A percentile compares a stretch with the other conserved stretches of the same genome.
These are phyloP conservation scores for Colletotrichum sp. DNA, from an alignment of 2,329 filamentous ascomycete species.

Conservation along the genomic window DNA sequence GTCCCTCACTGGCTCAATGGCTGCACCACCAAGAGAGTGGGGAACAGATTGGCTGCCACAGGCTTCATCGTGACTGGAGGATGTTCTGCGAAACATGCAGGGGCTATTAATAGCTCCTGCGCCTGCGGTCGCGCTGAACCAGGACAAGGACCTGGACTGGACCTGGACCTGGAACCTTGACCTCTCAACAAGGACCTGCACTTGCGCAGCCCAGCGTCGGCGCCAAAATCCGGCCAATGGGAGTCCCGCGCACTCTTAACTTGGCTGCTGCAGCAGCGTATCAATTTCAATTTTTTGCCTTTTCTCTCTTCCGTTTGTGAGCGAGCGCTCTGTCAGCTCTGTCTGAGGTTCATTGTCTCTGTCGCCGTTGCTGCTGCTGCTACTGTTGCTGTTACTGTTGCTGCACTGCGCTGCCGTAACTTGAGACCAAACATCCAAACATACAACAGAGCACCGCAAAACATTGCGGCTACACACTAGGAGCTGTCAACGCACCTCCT, in stretches of 20 bases:
- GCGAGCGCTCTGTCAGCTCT: not conserved
- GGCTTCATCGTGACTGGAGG: conserved; percentile 18
- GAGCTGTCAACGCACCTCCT: not conserved
- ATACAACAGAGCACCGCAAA: not conserved
- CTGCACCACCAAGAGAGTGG: not conserved
- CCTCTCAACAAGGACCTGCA: not conserved
- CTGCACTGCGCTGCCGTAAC: not conserved
- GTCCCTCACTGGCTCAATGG: not conserved
- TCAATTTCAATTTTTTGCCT: not conserved
- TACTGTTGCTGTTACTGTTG: not conserved
- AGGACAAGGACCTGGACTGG: not conserved
- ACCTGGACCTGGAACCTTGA: not conserved
- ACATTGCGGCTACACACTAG: not conserved
- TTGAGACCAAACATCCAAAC: not conserved
- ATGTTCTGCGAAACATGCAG: conserved; percentile 18
- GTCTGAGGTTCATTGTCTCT: not conserved
- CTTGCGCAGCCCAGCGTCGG: not conserved
- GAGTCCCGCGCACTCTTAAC: not conserved
- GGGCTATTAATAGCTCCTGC: conserved; percentile 22
- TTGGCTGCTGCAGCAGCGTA: conserved; percentile 8
- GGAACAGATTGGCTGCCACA: not conserved
- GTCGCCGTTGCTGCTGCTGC: not conserved
- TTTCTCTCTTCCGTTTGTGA: not conserved
- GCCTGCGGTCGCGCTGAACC: not conserved
- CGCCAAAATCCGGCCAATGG: conserved; percentile 17